Evolutionary conservation across 2,329 filamentous ascomycete genomes (phyloP), one percentile per base, ranked within the genome.

Genomic region (Alternaria burnsii): DNA sequence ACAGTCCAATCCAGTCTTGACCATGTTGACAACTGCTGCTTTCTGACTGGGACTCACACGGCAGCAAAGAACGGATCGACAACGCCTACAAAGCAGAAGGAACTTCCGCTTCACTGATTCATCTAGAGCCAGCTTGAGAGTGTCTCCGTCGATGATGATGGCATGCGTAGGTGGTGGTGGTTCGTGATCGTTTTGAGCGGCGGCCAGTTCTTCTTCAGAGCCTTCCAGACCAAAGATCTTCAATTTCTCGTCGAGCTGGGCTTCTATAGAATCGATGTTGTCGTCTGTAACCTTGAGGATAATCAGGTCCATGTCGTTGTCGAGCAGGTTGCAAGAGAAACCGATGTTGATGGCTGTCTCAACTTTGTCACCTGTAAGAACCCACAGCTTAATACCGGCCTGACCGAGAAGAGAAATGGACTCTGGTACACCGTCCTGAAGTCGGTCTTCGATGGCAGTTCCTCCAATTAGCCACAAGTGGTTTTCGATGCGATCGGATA

Each of bases 311-410:
- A 99, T 97, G 69, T 97, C 92, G 78, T 97, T 99, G 80, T 94
- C 93, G 56, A 99, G 87, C 32, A 99, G 85, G 71, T 99, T 99
- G 83, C 96, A 99, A 11, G 96, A 99, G 80, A 98, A 99, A 3
- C 95, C 95, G 75, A 99, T 99, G 81, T 99, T 99, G 88, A 99
- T 99, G 59, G 96, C 95, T 24, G 95, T 99, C 81, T 99, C 95
- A 32, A 98, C 94, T 80, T 98, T 99, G 84, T 99, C 95, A 65
- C 96, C 95, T 16, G 95, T 99, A 66, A 99, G 83, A 55, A 99
- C 95, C 95, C 95, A 99, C 8, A 99, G 87, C 80, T 99, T 99
- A 80, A 99, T 97, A 77, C 96, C 96, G 55, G 95, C 95, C 73
- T 93, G 88, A 30, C 91, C 94, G 53, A 99, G 88, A 44, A 99